Evolutionary conservation across 805 yeast genomes (phyloP).

Genomic region (Wickerhamomyces subpelliculosus): DNA sequence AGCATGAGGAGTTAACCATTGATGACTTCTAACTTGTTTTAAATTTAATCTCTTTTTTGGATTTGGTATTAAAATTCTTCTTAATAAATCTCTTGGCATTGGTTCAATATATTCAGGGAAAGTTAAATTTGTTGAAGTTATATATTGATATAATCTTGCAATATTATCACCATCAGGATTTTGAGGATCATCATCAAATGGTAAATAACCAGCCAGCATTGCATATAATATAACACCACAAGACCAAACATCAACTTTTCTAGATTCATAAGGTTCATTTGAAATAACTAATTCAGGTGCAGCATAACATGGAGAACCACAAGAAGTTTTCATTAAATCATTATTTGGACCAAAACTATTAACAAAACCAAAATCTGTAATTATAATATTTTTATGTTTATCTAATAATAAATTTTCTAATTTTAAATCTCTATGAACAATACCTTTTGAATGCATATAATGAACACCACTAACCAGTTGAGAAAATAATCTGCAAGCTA

Average conservation of each 20-base stretch:
- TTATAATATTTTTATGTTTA: slow-evolving; percentile 51
- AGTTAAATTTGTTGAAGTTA: slow-evolving; percentile 84
- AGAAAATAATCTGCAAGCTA: slow-evolving; percentile 84
- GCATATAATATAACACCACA: slow-evolving; percentile 94
- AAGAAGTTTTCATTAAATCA: slow-evolving; percentile 87
- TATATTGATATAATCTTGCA: slow-evolving; percentile 83
- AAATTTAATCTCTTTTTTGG: slow-evolving; percentile 71
- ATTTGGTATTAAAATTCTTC: slow-evolving; percentile 79
- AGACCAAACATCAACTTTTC: slow-evolving; percentile 95
- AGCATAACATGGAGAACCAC: slow-evolving; percentile 98
- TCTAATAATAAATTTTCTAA: slow-evolving; percentile 63
- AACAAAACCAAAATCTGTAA: slow-evolving; percentile 84
- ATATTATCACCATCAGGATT: slow-evolving; percentile 96
- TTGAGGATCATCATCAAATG: slow-evolving; percentile 95
- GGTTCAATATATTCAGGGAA: slow-evolving; percentile 93
- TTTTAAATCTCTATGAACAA: slow-evolving; percentile 68
- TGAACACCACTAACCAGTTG: slow-evolving; percentile 92
- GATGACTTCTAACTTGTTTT: slow-evolving; percentile 67
- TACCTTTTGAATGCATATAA: slow-evolving; percentile 65
- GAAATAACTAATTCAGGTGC: slow-evolving; percentile 95
- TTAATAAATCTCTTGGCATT: slow-evolving; percentile 80
- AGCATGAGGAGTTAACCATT: slow-evolving; percentile 84
- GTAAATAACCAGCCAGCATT: slow-evolving; percentile 94
- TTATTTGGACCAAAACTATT: slow-evolving; percentile 58
- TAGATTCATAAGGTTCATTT: slow-evolving; percentile 80